These are phyloP conservation scores for Orychophragmus violaceus DNA, from an alignment of 345 rosid genomes.

Conservation along the genomic window DNA sequence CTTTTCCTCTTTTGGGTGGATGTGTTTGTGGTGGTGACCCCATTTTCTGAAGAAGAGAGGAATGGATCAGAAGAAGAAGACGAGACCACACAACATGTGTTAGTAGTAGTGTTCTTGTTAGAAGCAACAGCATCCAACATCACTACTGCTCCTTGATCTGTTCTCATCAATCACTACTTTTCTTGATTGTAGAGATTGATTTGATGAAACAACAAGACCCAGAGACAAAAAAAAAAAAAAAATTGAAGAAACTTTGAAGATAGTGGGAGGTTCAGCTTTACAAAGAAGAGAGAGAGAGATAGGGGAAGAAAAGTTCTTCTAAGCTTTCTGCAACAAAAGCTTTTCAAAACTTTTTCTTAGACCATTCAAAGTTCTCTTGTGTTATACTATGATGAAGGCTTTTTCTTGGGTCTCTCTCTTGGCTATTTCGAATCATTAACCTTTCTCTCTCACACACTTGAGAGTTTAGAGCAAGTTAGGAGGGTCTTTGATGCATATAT, in stretches of 20 bases:
- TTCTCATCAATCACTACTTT: slow-evolving; percentile 25
- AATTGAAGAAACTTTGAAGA: slow-evolving; percentile 7
- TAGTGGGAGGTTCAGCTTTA: slow-evolving; percentile 64
- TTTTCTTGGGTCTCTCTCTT: slow-evolving; percentile 15
- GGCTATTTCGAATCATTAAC: slow-evolving; percentile 21
- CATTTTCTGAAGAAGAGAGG: slow-evolving; percentile 49
- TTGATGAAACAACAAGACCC: slow-evolving; percentile 24
- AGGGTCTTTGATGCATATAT: slow-evolving; percentile 18
- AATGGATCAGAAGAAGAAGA: slow-evolving; percentile 51
- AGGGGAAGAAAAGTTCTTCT: slow-evolving; percentile 35
- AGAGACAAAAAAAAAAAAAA: not conserved
- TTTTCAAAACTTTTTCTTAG: slow-evolving; percentile 43
- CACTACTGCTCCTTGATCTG: slow-evolving; percentile 16
- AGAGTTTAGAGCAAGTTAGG: slow-evolving; percentile 16
- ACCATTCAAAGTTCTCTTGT: slow-evolving; percentile 23
- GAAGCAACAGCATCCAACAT: slow-evolving; percentile 9
- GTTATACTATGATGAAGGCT: slow-evolving; percentile 27
- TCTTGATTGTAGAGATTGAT: slow-evolving; percentile 20
- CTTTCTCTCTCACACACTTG: slow-evolving; percentile 23
- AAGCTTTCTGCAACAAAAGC: slow-evolving; percentile 66
- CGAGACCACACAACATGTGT: slow-evolving; percentile 30
- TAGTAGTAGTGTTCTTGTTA: slow-evolving; percentile 26
- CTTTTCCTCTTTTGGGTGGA: slow-evolving; percentile 57
- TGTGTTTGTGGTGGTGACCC: slow-evolving; percentile 36
- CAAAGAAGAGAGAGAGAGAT: slow-evolving; percentile 24